Evolutionary conservation across 139 green algal species (phyloP).

Genomic region (Micractinium sp.): DNA sequence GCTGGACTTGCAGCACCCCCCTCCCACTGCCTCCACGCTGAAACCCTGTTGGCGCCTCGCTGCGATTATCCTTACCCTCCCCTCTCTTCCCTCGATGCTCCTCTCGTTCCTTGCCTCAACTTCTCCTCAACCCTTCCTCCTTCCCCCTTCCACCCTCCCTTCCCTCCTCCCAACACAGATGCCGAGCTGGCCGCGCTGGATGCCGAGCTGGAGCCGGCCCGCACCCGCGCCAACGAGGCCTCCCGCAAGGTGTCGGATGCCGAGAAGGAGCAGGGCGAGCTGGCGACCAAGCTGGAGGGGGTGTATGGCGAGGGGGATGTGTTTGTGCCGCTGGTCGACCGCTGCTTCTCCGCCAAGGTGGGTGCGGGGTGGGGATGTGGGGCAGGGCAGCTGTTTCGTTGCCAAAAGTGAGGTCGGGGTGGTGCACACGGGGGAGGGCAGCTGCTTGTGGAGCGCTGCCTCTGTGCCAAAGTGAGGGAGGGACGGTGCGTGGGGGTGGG

Average conservation of each 20-base stretch:
- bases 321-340: slow-evolving; percentile 54
- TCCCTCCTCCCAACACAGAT: slow-evolving; percentile 2
- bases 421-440: too few species aligned
- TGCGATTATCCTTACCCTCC: too few species aligned
- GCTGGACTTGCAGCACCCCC: too few species aligned
- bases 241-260: slow-evolving; percentile 6
- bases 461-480: too few species aligned
- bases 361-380: not conserved
- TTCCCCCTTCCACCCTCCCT: not conserved
- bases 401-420: too few species aligned
- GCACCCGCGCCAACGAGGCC: slow-evolving; percentile 5
- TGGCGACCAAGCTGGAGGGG: slow-evolving; percentile 42
- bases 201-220: slow-evolving; percentile 1
- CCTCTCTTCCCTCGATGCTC: too few species aligned
- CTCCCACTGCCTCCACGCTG: too few species aligned
- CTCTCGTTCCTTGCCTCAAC: too few species aligned
- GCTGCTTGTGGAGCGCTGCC: too few species aligned
- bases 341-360: slow-evolving; percentile 45
- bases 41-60: too few species aligned
- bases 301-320: slow-evolving; percentile 58
- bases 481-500: too few species aligned
- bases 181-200: not conserved
- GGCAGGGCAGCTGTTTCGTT: not conserved
- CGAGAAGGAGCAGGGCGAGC: slow-evolving; percentile 23
- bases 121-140: not conserved